These are phyloP conservation scores for Fusarium udum DNA, from an alignment of 2,329 filamentous ascomycete species.

Conservation along the genomic window DNA sequence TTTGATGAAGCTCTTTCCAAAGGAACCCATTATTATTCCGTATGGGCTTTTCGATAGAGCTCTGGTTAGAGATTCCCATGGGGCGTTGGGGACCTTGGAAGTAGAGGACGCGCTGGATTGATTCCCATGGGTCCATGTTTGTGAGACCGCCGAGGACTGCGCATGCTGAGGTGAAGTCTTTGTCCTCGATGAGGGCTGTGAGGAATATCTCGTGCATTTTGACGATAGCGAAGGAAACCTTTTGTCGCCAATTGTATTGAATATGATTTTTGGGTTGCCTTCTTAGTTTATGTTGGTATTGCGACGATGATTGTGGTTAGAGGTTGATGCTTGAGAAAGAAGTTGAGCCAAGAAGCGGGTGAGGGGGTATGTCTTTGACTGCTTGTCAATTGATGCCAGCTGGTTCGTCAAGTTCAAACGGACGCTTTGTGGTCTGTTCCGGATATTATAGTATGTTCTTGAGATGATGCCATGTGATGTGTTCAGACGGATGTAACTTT, in stretches of 20 bases:
- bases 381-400: not conserved
- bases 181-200: conserved; percentile 61
- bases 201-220: conserved; percentile 66
- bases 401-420: rapidly evolving
- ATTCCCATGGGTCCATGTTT: conserved; percentile 63
- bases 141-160: conserved; percentile 66
- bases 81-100: conserved; percentile 60
- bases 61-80: conserved; percentile 56
- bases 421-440: not conserved
- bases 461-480: not conserved
- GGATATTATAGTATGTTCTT: not conserved
- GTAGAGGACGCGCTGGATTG: conserved; percentile 62
- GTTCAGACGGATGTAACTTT: too few species aligned
- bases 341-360: not conserved
- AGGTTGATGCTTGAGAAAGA: not conserved
- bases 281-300: not conserved
- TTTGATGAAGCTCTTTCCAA: conserved; percentile 66
- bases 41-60: conserved; percentile 51
- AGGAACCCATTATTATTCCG: conserved; percentile 50
- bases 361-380: not conserved
- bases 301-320: too few species aligned
- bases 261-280: rapidly evolving
- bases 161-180: conserved; percentile 59
- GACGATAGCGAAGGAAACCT: rapidly evolving
- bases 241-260: not conserved